A percentile compares a stretch with the other conserved stretches of the same genome.
phyloP scores from a whole-genome alignment of 2,329 filamentous ascomycete genomes.

The Nigrospora sphaerica region DNA sequence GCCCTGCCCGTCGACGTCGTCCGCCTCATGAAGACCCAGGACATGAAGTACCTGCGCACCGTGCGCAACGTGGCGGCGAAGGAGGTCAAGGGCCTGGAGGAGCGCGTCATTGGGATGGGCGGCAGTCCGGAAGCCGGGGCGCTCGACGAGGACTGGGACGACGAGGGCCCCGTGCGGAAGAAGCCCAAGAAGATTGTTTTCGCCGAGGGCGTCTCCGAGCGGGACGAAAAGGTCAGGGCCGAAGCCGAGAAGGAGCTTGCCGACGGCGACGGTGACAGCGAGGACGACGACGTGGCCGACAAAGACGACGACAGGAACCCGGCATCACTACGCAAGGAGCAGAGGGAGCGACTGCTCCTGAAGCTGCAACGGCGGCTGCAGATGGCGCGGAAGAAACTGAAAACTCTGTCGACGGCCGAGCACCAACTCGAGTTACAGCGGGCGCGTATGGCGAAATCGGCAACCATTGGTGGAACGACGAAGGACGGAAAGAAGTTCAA shows the following conservation, averaged over 20 bases:
- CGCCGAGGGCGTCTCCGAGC: conserved; percentile 30
- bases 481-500: conserved; percentile 57
- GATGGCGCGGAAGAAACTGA: conserved; percentile 45
- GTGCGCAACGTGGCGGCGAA: conserved; percentile 53
- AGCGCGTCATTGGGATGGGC: conserved; percentile 41
- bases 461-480: conserved; percentile 51
- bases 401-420: conserved; percentile 48
- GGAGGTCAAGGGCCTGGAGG: conserved; percentile 48
- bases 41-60: conserved; percentile 57
- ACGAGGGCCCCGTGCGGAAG: conserved; percentile 13
- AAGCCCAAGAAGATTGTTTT: conserved; percentile 46
- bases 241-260: conserved; percentile 7
- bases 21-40: conserved; percentile 61
- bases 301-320: conserved; percentile 22
- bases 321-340: conserved; percentile 27
- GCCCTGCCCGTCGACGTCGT: conserved; percentile 49
- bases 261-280: conserved; percentile 7
- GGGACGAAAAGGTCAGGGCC: conserved; percentile 18
- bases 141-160: conserved; percentile 18
- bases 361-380: conserved; percentile 42
- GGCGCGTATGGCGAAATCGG: conserved; percentile 59
- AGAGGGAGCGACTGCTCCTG: conserved; percentile 31
- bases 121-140: conserved; percentile 16
- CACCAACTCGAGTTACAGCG: conserved; percentile 49
- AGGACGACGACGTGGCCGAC: conserved; percentile 28